These are phyloP conservation scores for Diaporthe sp. DNA, from an alignment of 2,329 filamentous ascomycete genomes.

Conservation along the genomic window DNA sequence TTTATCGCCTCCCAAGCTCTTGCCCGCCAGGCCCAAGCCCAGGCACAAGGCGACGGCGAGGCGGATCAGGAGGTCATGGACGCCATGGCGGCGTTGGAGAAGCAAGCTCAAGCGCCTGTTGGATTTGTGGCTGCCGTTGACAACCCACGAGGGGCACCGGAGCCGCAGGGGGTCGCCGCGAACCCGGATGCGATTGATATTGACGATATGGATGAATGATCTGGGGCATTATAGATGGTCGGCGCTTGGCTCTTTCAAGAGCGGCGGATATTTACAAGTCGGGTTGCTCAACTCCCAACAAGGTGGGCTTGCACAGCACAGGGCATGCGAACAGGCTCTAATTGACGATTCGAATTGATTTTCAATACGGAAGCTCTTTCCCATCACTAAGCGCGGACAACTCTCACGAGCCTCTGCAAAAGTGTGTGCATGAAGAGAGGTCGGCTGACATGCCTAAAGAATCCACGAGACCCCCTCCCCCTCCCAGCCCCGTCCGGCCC, in stretches of 20 bases:
- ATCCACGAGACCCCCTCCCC: neutral
- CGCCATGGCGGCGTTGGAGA: constrained; percentile 89
- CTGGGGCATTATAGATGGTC: constrained; percentile 21
- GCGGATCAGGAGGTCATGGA: constrained; percentile 69
- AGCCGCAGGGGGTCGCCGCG: constrained; percentile 57
- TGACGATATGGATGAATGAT: constrained; percentile 75
- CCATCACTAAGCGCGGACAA: neutral
- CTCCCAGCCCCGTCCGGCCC: neutral
- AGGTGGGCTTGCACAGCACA: constrained; percentile 3
- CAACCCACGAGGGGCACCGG: constrained; percentile 69
- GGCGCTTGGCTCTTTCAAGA: constrained; percentile 4
- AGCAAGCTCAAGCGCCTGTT: constrained; percentile 86
- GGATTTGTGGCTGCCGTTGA: constrained; percentile 92
- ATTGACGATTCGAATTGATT: constrained; percentile 16
- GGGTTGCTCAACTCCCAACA: neutral
- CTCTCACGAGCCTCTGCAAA: neutral
- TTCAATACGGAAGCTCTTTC: neutral
- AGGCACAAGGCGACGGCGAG: constrained; percentile 54
- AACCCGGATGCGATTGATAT: constrained; percentile 91
- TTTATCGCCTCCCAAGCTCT: constrained; percentile 97
- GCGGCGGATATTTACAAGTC: neutral
- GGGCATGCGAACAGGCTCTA: neutral
- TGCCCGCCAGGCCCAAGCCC: constrained; percentile 75
- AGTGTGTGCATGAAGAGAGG: neutral
- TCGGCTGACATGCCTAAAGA: constrained; percentile 10